Evolutionary conservation across 2,329 filamentous ascomycete genomes (phyloP), one percentile per base, ranked within the genome.

Genomic region (Daldinia sp.): DNA sequence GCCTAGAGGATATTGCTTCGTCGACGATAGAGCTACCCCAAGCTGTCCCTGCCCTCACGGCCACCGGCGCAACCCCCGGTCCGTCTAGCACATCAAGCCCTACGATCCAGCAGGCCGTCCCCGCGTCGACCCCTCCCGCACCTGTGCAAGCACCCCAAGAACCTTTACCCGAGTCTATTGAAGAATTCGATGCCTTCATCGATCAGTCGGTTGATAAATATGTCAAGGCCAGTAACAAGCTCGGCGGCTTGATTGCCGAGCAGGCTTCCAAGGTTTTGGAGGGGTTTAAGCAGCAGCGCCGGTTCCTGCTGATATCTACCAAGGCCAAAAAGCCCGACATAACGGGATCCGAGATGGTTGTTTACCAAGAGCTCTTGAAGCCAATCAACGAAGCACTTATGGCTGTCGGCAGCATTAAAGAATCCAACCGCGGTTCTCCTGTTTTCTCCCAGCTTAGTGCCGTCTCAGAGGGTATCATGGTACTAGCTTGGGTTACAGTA

Each of bases 1-100:
- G 96, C 66, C 89, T 99, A 63, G 96, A 99, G 84, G 96, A 99
- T 80, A 97, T 99, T 77, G 95, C 96, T 51, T 90, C 92, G 73
- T 91, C 93, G 15, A 89, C 87, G 61, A 83, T 88, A 73, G 90
- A 92, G 73, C 80, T 87, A 2, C 85, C 86, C 62, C 86, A 82
- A 76, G 84, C 83, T 70, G 82, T 82, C 44, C 81, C 86, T 69
- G 79, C 82, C 33, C 80, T 84, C 39, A 80, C 81, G 54, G 80
- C 81, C 64, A 77, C 82, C 54, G 73, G 81, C 60, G 75, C 80
- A 7, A 75, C 80, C 12, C 79, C 81, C 28, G 67, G 78, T 20
- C 67, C 79, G n/a, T 75, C 81, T 62, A 72, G 75, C 33, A 65
- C 76, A 9, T 73, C 79, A 55, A 75, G 81, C 4, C 79, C 85